Percentiles rank a stretch among this genome's conserved stretches.
Conservation (phyloP, 2,329 filamentous ascomycete genomes). For the Ilyonectria mors-panacis region DNA sequence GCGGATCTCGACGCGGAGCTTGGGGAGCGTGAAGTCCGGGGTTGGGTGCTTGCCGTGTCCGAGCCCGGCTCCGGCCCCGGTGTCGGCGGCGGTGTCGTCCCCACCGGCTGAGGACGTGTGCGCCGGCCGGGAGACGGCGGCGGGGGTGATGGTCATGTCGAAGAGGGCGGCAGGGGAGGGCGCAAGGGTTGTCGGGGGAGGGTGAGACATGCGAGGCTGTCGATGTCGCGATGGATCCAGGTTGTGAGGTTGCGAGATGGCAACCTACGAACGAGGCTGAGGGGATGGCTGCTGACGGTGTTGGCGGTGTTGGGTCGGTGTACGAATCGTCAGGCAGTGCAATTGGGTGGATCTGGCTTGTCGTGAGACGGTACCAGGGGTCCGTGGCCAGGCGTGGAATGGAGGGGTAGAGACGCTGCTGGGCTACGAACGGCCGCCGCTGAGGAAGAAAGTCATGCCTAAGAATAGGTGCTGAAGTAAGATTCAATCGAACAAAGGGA, state of each 20-base stretch:
- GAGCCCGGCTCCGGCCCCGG: conserved; percentile 10
- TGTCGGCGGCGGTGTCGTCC: conserved; percentile 34
- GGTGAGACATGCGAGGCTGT: conserved; percentile 43
- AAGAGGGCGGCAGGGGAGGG: conserved; percentile 44
- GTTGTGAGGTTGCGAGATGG: not conserved
- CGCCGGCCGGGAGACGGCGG: conserved; percentile 31
- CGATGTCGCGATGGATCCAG: not conserved
- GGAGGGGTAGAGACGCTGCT: not conserved
- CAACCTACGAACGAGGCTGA: not conserved
- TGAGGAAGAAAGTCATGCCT: too few relatives aligned
- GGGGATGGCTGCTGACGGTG: conserved; percentile 4
- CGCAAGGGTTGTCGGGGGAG: conserved; percentile 41
- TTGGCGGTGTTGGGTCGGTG: conserved; percentile 11
- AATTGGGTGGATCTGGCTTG: conserved; percentile 19
- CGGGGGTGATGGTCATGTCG: conserved; percentile 48
- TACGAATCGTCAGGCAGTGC: not conserved
- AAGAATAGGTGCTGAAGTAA: too few relatives aligned
- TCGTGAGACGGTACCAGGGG: conserved; percentile 14
- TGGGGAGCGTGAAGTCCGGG: conserved; percentile 62
- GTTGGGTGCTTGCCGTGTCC: not conserved
- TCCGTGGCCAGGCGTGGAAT: conserved; percentile 14
- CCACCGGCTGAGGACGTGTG: conserved; percentile 35
- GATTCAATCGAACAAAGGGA: too few relatives aligned
- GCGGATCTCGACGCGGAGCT: conserved; percentile 72
- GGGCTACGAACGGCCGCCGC: too few relatives aligned